Evolutionary conservation across 2,329 filamentous ascomycete genomes (phyloP), one percentile per base, ranked within the genome.

Genomic region (Cercospora beticola): DNA sequence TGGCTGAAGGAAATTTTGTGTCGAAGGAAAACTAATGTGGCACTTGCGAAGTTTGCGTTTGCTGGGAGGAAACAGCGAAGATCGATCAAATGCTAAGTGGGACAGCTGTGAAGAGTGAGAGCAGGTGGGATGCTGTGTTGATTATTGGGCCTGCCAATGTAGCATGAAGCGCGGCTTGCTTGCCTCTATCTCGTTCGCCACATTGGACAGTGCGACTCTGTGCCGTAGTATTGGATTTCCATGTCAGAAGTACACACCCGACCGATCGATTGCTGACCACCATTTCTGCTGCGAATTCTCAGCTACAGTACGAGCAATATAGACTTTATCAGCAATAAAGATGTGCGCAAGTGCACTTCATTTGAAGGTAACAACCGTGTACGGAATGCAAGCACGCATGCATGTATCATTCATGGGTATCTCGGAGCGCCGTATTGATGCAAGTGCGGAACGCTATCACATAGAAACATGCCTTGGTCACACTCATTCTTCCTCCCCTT

Each of bases 401-500:
- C 46, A 58, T 31, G 26, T 49, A 23, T 43, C 12, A 16, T 26
- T 26, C 33, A 5, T n/a, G 59, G 59, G 59, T 62, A 62, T 62
- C 59, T 62, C 36, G 36, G 12, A 49, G 36, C 23, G 33, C 59
- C 33, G 26, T 26, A 14, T 16, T 4, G 9, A n/a, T 28, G 33
- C 33, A 43, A 46, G 23, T 62, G 26, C 59, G 26, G 36, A 62
- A 62, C 59, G 59, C 59, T 62, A 31, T 62, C 36, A 62, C 21
- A 49, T 30, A 21, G 31, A 30, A 14, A 43, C 21, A 23, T 26
- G 23, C 18, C 21, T n/a, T 49, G 10, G 4, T 14, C 46, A 21
- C 18, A 23, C 33, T 62, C 36, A 62, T 16, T 64, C 62, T 30
- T 43, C 28, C n/a, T 52, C 40, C 12, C 23, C 43, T 12, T 16